These are phyloP conservation scores for Paramyrothecium roridum DNA, from an alignment of 2,329 filamentous ascomycete species.

Conservation along the genomic window DNA sequence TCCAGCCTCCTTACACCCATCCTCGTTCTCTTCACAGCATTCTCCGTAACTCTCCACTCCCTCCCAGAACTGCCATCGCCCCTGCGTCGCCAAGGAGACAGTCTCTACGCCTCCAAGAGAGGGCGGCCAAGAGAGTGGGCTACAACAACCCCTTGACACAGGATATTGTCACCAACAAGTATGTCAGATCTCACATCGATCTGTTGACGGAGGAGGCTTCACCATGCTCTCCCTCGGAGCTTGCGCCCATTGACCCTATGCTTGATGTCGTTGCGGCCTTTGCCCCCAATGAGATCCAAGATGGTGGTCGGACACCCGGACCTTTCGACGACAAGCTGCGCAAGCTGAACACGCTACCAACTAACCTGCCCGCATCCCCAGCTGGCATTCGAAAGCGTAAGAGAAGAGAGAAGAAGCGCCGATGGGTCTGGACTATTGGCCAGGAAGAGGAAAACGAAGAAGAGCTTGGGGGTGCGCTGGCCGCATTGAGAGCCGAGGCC, in stretches of 20 bases:
- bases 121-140: slow-evolving; percentile 52
- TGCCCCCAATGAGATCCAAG: slow-evolving; percentile 50
- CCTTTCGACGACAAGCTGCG: slow-evolving; percentile 63
- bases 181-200: slow-evolving; percentile 62
- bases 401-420: slow-evolving; percentile 56
- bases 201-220: slow-evolving; percentile 56
- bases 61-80: slow-evolving; percentile 46
- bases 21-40: slow-evolving; percentile 60
- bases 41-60: slow-evolving; percentile 63
- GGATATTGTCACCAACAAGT: slow-evolving; percentile 61
- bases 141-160: slow-evolving; percentile 62
- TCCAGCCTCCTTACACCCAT: slow-evolving; percentile 53
- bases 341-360: slow-evolving; percentile 47
- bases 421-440: slow-evolving; percentile 66
- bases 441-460: slow-evolving; percentile 44
- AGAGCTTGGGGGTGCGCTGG: slow-evolving; percentile 38
- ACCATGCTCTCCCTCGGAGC: slow-evolving; percentile 35
- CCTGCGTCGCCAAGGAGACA: slow-evolving; percentile 51
- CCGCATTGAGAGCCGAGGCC: slow-evolving; percentile 32
- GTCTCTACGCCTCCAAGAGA: slow-evolving; percentile 52
- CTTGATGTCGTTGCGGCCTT: slow-evolving; percentile 51
- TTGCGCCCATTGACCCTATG: slow-evolving; percentile 32
- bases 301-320: slow-evolving; percentile 60
- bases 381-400: slow-evolving; percentile 51
- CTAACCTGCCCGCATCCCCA: slow-evolving; percentile 29